These are phyloP conservation scores for Exophiala spinifera DNA, from an alignment of 2,329 filamentous ascomycete genomes.

Conservation along the genomic window DNA sequence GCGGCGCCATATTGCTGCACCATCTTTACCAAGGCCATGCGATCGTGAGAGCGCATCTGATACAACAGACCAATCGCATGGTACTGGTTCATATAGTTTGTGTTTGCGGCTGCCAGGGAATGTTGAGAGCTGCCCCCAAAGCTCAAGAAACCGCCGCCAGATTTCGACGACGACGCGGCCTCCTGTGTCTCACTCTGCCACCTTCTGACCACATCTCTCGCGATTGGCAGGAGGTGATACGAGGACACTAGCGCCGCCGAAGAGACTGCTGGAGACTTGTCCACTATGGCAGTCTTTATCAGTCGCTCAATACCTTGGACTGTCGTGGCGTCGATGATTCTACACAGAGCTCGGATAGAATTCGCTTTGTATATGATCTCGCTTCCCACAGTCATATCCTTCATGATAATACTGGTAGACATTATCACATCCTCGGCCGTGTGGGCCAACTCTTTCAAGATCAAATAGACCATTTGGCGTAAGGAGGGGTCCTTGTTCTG, in stretches of 20 bases:
- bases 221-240: constrained; percentile 95
- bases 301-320: constrained; percentile 97
- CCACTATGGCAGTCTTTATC: constrained; percentile 98
- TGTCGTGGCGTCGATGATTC: constrained; percentile 93
- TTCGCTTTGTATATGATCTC: constrained; percentile 93
- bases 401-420: constrained; percentile 99
- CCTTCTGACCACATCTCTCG: constrained; percentile 88
- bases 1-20: constrained; percentile 96
- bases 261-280: constrained; percentile 96
- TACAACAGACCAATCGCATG: constrained; percentile 96
- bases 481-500: constrained; percentile 98
- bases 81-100: constrained; percentile 97
- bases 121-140: constrained; percentile 78
- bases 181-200: constrained; percentile 99
- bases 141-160: constrained; percentile 83
- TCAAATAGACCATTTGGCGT: constrained; percentile 97
- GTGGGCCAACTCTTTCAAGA: constrained; percentile 94
- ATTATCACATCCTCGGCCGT: constrained; percentile 99
- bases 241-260: constrained; percentile 94
- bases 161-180: constrained; percentile 85
- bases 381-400: constrained; percentile 93
- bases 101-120: constrained; percentile 69
- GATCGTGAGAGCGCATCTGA: constrained; percentile 95
- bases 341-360: constrained; percentile 89
- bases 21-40: constrained; percentile 99